Evolutionary conservation across 306 rosid genomes (phyloP).

Genomic region (Gynostemma pentaphyllum): DNA sequence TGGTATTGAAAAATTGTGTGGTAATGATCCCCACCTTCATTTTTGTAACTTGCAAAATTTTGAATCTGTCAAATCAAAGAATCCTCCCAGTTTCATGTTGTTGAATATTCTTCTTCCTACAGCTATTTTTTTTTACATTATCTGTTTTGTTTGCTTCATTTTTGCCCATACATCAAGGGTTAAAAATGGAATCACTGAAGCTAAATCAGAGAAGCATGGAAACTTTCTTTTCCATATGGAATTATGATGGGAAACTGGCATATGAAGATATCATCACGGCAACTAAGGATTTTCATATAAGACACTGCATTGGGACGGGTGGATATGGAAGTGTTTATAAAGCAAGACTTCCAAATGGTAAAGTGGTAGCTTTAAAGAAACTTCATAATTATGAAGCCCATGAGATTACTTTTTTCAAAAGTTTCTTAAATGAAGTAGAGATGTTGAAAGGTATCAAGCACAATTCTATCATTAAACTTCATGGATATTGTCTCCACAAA

Average conservation of each 20-base stretch:
- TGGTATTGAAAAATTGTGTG: not conserved
- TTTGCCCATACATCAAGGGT: not conserved
- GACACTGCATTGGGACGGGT: slow-evolving; percentile 14
- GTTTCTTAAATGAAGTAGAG: slow-evolving; percentile 15
- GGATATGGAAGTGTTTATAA: no score
- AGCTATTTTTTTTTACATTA: not conserved
- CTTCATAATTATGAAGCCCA: slow-evolving; percentile 11
- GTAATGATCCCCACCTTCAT: not conserved
- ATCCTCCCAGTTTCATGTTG: no score
- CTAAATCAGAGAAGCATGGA: not conserved
- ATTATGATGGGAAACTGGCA: slow-evolving; percentile 20
- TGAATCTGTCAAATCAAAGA: no score
- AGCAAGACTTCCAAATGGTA: slow-evolving; percentile 19
- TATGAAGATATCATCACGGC: slow-evolving; percentile 12
- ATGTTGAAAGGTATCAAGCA: slow-evolving; percentile 13
- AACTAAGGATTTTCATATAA: slow-evolving; percentile 18
- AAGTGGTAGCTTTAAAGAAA: no score
- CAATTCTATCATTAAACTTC: no score
- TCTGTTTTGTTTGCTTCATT: not conserved
- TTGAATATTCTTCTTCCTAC: slow-evolving; percentile 5
- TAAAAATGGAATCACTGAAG: not conserved
- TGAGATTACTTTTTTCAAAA: not conserved
- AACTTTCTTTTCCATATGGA: slow-evolving; percentile 22
- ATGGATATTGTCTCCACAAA: slow-evolving; percentile 13
- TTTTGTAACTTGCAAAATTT: not conserved